Percentiles rank a stretch among this genome's conserved stretches.
Evolutionary conservation across 768 basidiomycete genomes (phyloP).

Genomic region (Panellus pusillus): DNA sequence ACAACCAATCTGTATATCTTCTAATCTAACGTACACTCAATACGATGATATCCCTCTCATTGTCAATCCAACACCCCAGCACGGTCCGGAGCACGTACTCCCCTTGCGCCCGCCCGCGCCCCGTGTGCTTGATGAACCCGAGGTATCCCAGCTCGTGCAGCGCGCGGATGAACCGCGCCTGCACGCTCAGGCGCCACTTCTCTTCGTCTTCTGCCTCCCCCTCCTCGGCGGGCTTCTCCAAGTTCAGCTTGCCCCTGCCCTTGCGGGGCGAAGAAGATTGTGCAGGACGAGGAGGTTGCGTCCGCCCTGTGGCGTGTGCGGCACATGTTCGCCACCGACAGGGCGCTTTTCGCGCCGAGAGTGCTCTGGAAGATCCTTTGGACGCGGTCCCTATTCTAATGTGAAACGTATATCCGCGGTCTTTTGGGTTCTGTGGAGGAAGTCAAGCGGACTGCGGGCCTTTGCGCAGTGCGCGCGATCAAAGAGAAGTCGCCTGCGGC

Average conservation of each 20-base stretch:
- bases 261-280: neutral
- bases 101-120: constrained; percentile 53
- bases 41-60: no score
- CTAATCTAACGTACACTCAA: no score
- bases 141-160: constrained; percentile 81
- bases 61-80: constrained; percentile 43
- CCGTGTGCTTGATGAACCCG: constrained; percentile 76
- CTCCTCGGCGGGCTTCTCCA: no score
- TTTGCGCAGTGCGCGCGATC: constrained; percentile 42
- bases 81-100: constrained; percentile 70
- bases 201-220: constrained; percentile 41
- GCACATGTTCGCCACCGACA: constrained; percentile 23
- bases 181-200: constrained; percentile 62
- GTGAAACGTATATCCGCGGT: no score
- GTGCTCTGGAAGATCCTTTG: constrained; percentile 9
- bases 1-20: no score
- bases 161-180: constrained; percentile 77
- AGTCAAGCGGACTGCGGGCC: constrained; percentile 37
- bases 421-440: constrained; percentile 37
- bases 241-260: constrained; percentile 28
- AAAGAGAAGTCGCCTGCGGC: constrained; percentile 24
- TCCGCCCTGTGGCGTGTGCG: constrained; percentile 21
- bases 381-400: constrained; percentile 5
- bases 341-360: constrained; percentile 11
- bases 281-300: constrained; percentile 16